Base-by-base conservation (phyloP, 2,329 filamentous ascomycete genomes). In the Neurospora crassa region DNA sequence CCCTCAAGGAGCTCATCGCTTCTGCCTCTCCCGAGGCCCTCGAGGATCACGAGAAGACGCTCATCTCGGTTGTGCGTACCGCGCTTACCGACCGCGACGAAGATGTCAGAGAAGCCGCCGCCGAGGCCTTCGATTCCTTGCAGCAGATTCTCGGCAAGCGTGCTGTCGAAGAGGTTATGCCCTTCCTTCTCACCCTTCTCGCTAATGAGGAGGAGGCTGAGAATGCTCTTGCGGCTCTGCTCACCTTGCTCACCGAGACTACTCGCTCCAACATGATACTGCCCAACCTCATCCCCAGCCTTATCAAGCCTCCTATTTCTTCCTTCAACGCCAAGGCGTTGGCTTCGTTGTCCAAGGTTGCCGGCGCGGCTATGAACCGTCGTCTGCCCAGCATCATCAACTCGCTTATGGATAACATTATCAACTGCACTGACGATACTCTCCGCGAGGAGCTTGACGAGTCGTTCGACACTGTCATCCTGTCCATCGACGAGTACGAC, bases 191-290 rank as follows among this genome's bases (percentile, higher is more conserved):
- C 78, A 95, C 89, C 78, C 87, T 98, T n/a, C 84, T 99, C 72
- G 91, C 94, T 70, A 91, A 91, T 68, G 92, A 97, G 71, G 89
- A 91, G 12, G 90, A 96, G 74, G 96, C 96, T 42, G 92, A 97
- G 76, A 96, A 97, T 80, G 96, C 96, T 11, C 85, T 99, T 24
- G 92, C 94, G 69, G 96, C 96, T 59, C 89, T 99, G 63, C 88
- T 99, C 74, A 99, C 96, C 0, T 87, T 99, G 29, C 90, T 99
- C 74, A 98, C 95, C 0, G 96, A 99, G 80, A 90, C 93, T 18
- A 96, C 93, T 8, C 89, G 96, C 74, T 97, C 95, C 29, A 99
- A 97, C 80, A 94, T 97, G 76, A 99, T 99, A 77, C 84, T 99
- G 71, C 96, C 96, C 24, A 97, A 97, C 80, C 90, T 99, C 71